phyloP scores from a whole-genome alignment of 345 rosid species.

The Durio zibethinus region DNA sequence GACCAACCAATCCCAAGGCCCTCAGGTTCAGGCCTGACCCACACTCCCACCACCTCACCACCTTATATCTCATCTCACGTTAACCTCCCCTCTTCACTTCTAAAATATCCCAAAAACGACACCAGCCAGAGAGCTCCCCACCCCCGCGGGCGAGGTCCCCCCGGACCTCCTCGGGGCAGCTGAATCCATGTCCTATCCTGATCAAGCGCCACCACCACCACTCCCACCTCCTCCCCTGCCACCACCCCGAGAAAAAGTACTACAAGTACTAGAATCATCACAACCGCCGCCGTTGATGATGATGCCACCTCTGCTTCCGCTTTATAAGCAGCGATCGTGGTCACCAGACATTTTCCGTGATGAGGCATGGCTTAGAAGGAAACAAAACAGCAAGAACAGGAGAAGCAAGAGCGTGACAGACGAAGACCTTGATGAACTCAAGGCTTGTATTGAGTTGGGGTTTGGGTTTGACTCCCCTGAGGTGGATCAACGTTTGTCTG shows the following conservation, averaged over 20 bases:
- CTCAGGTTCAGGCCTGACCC: conserved; percentile 12
- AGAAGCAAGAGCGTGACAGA: conserved; percentile 81
- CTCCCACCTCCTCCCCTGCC: conserved; percentile 5
- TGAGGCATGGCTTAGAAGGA: conserved; percentile 82
- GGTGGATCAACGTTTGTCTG: conserved; percentile 62
- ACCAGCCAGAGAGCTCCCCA: conserved; percentile 42
- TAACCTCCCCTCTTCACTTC: background rate
- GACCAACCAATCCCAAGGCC: conserved; percentile 9
- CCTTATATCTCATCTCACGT: conserved; percentile 8
- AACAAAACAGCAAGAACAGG: conserved; percentile 40
- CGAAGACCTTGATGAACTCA: conserved; percentile 91
- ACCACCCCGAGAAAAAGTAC: background rate
- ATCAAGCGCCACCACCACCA: background rate
- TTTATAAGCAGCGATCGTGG: conserved; percentile 78
- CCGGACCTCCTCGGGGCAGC: conserved; percentile 32
- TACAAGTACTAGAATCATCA: background rate
- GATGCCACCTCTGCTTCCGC: conserved; percentile 33
- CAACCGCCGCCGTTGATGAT: background rate
- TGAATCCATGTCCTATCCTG: conserved; percentile 25
- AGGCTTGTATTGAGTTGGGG: conserved; percentile 80
- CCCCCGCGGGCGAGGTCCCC: conserved; percentile 31
- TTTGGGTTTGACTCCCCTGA: conserved; percentile 81
- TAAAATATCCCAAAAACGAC: background rate
- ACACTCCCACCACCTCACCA: conserved; percentile 28
- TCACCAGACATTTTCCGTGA: conserved; percentile 82